A percentile compares a stretch with the other conserved stretches of the same genome.
Evolutionary conservation across 2,329 filamentous ascomycete species (phyloP).

Genomic region (Arthrobotrys iridis): DNA sequence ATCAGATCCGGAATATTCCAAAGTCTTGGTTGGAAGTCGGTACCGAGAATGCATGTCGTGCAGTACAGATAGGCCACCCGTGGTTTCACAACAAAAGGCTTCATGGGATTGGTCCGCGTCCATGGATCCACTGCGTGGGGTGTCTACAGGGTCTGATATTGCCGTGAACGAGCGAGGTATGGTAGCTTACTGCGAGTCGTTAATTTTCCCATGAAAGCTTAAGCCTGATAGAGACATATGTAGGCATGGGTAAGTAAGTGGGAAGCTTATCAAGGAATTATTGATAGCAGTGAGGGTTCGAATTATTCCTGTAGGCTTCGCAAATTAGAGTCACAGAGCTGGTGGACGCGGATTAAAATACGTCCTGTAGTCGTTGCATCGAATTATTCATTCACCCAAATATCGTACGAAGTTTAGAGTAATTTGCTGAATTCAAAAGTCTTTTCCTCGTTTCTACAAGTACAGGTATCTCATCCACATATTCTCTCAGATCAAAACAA

Average conservation of each 20-base stretch:
- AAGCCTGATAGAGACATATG: constrained; percentile 2
- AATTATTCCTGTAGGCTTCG: neutral
- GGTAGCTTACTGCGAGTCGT: neutral
- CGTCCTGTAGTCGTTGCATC: too few relatives aligned
- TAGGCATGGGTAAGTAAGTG: constrained; percentile 34
- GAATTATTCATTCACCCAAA: neutral
- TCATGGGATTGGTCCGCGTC: neutral
- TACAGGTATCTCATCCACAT: constrained; percentile 30
- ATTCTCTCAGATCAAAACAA: neutral
- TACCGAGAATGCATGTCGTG: constrained; percentile 12
- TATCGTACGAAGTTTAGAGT: neutral
- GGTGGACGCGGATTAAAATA: too few relatives aligned
- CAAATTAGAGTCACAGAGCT: neutral
- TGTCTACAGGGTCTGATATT: constrained; percentile 11
- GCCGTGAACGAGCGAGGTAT: neutral
- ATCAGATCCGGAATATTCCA: neutral
- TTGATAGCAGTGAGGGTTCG: neutral
- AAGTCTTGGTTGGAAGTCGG: neutral
- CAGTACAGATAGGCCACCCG: neutral
- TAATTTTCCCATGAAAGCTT: constrained; percentile 14
- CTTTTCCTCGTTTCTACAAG: constrained; percentile 11
- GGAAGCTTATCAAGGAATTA: neutral
- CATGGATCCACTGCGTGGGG: constrained; percentile 5
- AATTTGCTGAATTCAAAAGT: neutral
- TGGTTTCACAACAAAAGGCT: neutral